Base-by-base conservation (phyloP, 768 basidiomycete species). In the Amanita muscaria region DNA sequence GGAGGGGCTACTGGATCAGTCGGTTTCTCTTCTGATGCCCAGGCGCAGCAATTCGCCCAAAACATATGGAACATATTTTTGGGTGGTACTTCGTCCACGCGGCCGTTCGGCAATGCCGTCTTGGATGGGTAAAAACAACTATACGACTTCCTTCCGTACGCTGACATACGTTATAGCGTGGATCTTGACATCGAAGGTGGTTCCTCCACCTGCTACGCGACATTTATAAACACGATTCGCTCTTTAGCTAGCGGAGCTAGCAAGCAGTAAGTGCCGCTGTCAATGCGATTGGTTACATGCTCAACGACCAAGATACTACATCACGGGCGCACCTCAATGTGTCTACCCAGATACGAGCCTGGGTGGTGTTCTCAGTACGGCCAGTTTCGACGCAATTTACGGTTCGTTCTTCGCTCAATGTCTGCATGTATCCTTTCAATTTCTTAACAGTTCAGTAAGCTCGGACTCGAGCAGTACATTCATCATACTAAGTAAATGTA, bases 151-250 rank as follows among this genome's bases (percentile, higher is more conserved):
- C 4, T 30, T 12, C 27, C 16, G 30, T 7, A 11, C 8, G 8
- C 3, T 31, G 5, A 42, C 30, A 7, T 10, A 34, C n/a, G n/a
- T n/a, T 32, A 8, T 37, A 72, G 70, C 29, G 53, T 81, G 41
- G 81, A 83, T 56, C 56, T 83, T 21, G 81, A 82, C 54, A 77
- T 83, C 44, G 81, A 83, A 59, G 70, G 74, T 16, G 80, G 80
- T 10, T 60, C 59, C 27, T 61, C 63, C 35, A 59, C 64, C 0
- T 65, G 68, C 15, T 75, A 67, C 42, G 63, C 62, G 5, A 66
- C 73, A 1, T 77, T 78, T 38, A 67, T 77, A 24, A 72, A 52
- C 41, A 58, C 60, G 39, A 63, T 80, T 15, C 61, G 72, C 11
- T 61, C 66, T 0, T 67, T 68, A 45, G 64, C 72, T 16, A 60